These are phyloP conservation scores for Mycena belliarum DNA, from an alignment of 768 basidiomycete species.

Conservation along the genomic window DNA sequence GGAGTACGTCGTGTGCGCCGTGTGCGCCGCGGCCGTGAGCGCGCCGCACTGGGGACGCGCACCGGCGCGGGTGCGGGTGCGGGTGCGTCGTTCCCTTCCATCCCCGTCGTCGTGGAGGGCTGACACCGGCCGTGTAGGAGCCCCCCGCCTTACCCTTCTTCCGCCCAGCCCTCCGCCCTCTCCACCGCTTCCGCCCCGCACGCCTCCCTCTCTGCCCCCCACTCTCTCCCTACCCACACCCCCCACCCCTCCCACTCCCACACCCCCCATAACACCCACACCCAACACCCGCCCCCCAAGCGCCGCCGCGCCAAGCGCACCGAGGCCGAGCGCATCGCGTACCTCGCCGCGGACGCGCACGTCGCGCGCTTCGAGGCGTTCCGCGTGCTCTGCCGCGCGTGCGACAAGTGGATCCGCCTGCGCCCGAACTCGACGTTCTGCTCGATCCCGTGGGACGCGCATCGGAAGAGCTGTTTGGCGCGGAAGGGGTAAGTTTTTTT, in stretches of 20 bases:
- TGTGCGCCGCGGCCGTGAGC: constrained; percentile 61
- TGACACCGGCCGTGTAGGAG: too few species aligned
- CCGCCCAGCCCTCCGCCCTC: too few species aligned
- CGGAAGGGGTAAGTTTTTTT: constrained; percentile 63
- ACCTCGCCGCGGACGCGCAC: constrained; percentile 25
- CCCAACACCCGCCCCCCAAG: constrained; percentile 19
- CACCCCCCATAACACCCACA: not conserved
- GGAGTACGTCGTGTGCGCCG: constrained; percentile 73
- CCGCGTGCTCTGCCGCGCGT: constrained; percentile 74
- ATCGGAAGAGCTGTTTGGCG: constrained; percentile 78
- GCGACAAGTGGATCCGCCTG: constrained; percentile 86
- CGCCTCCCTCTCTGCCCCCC: not conserved
- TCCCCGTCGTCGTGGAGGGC: too few species aligned
- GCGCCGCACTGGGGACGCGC: constrained; percentile 63
- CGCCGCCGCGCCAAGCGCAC: constrained; percentile 29
- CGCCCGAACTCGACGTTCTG: constrained; percentile 86
- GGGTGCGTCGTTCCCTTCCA: too few species aligned
- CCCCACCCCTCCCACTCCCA: not conserved
- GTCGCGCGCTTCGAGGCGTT: constrained; percentile 46
- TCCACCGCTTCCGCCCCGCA: too few species aligned
- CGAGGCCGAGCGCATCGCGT: constrained; percentile 56
- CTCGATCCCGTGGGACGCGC: constrained; percentile 87
- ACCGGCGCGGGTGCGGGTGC: constrained; percentile 71
- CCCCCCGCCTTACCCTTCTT: too few species aligned
- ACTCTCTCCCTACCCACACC: not conserved